A percentile compares a stretch with the other conserved stretches of the same genome.
phyloP scores from a whole-genome alignment of 768 basidiomycete genomes.

The Lentinula detonsa region DNA sequence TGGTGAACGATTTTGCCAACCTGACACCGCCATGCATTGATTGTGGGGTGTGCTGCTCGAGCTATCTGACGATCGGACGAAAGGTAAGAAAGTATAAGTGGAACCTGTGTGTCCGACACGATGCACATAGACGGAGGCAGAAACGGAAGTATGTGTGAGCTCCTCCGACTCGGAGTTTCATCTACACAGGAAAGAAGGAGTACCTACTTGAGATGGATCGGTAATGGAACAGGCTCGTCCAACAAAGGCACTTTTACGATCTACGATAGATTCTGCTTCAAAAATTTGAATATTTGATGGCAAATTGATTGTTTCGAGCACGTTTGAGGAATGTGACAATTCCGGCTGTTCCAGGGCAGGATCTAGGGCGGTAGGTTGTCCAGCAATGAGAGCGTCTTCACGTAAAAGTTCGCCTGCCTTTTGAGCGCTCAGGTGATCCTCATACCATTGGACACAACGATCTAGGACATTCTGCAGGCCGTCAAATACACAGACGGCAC shows the following conservation, averaged over 20 bases:
- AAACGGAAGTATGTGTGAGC: neutral
- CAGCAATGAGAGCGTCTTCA: constrained; percentile 33
- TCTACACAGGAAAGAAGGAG: neutral
- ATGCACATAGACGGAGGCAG: neutral
- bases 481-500: constrained; percentile 80
- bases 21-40: constrained; percentile 80
- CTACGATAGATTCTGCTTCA: constrained; percentile 74
- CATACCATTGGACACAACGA: constrained; percentile 63
- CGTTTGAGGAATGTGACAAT: neutral
- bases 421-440: constrained; percentile 52
- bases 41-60: constrained; percentile 72
- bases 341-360: constrained; percentile 9
- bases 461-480: constrained; percentile 76
- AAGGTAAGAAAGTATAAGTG: constrained; percentile 57
- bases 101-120: constrained; percentile 40
- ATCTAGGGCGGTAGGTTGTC: constrained; percentile 10
- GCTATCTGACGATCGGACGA: constrained; percentile 69
- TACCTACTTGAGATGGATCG: constrained; percentile 64
- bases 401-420: constrained; percentile 49
- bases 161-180: neutral
- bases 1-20: constrained; percentile 64
- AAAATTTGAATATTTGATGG: constrained; percentile 64
- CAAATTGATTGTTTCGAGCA: constrained; percentile 19
- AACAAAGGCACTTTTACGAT: constrained; percentile 81
- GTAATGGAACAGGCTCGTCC: constrained; percentile 80